Percentiles rank a stretch among this genome's conserved stretches.
phyloP scores from a whole-genome alignment of 345 rosid genomes.

The Brassica incana region DNA sequence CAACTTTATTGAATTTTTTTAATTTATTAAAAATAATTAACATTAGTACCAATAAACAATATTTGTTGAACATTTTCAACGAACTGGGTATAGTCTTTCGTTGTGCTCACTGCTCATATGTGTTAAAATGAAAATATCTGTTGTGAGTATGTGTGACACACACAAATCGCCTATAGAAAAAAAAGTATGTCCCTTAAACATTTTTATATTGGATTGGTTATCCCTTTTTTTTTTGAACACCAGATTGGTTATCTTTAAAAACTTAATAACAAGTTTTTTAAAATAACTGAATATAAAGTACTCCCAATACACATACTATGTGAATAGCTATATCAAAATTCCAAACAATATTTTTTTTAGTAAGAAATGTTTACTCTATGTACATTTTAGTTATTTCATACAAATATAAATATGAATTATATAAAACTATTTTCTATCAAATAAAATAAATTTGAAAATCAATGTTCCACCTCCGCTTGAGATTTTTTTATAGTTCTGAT shows the following conservation, averaged over 20 bases:
- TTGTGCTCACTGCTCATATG: not conserved
- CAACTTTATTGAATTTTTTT: not conserved
- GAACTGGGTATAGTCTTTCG: not conserved
- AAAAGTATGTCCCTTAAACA: not conserved
- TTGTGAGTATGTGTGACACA: not conserved
- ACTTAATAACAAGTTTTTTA: not conserved
- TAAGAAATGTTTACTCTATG: not conserved
- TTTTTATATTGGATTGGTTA: not conserved
- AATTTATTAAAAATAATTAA: not conserved
- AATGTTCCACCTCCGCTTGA: not conserved
- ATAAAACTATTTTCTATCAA: not conserved
- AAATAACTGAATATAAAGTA: not conserved
- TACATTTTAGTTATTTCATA: not conserved
- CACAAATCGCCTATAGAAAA: not conserved
- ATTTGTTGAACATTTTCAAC: not conserved
- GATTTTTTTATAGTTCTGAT: not conserved
- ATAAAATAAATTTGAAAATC: not conserved
- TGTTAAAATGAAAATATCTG: not conserved
- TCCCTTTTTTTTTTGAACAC: too few species aligned
- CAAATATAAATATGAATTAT: not conserved
- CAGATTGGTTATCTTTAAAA: not conserved
- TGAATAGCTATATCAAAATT: not conserved
- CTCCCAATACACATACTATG: not conserved
- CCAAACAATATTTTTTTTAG: not conserved
- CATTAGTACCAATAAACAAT: not conserved